These are phyloP conservation scores for Kalanchoe fedtschenkoi DNA, from an alignment of 164 flowering plant species.

Conservation along the genomic window DNA sequence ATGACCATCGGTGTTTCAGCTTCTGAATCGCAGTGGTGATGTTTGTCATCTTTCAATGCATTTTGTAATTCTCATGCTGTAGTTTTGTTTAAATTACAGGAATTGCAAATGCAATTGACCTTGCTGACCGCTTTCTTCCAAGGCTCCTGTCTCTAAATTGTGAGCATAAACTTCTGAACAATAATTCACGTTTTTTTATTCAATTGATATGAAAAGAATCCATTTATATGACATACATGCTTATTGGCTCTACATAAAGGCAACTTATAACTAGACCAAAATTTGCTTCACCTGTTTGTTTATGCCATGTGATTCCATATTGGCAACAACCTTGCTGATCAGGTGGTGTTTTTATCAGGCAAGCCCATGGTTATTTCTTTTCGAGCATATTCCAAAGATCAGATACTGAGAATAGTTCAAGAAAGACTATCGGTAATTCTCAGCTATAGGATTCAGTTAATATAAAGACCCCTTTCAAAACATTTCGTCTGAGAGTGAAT, in stretches of 20 bases:
- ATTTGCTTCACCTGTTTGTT: too few relatives aligned
- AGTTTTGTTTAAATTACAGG: conserved; percentile 36
- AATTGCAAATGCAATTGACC: conserved; percentile 89
- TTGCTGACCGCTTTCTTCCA: conserved; percentile 94
- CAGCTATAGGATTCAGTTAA: background rate
- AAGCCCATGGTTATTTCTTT: conserved; percentile 73
- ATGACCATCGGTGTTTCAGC: background rate
- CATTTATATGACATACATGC: background rate
- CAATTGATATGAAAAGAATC: background rate
- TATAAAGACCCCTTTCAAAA: background rate
- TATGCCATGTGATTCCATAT: too few relatives aligned
- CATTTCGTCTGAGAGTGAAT: background rate
- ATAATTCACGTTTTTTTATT: conserved; percentile 1
- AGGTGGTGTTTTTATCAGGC: conserved; percentile 34
- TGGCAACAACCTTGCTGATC: background rate
- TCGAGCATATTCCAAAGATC: conserved; percentile 83
- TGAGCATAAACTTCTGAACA: conserved; percentile 22
- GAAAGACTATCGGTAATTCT: conserved; percentile 67
- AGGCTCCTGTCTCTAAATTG: conserved; percentile 81
- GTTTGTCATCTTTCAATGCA: background rate
- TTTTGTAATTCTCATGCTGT: background rate
- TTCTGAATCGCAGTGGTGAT: background rate
- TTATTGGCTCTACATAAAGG: too few relatives aligned
- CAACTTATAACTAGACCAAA: too few relatives aligned
- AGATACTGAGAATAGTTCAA: conserved; percentile 70